Evolutionary conservation across 441 rosid species (phyloP).

Genomic region (Populus hybrid): DNA sequence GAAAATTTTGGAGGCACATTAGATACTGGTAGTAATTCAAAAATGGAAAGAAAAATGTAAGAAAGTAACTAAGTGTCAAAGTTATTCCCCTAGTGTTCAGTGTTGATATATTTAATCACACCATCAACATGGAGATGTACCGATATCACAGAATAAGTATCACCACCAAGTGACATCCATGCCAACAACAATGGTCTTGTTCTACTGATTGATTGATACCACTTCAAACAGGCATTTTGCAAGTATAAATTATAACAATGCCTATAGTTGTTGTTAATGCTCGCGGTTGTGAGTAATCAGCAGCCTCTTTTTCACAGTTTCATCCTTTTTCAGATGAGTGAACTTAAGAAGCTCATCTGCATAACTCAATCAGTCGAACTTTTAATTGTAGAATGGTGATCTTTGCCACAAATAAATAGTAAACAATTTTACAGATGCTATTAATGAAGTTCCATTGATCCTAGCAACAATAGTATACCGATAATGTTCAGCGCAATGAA

Average conservation of each 20-base stretch:
- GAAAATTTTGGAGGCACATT: neutral
- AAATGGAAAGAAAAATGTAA: neutral
- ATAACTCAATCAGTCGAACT: neutral
- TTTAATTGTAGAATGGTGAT: neutral
- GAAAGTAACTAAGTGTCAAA: neutral
- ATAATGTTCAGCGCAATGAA: neutral
- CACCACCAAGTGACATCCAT: neutral
- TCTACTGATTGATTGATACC: neutral
- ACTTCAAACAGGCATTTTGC: neutral
- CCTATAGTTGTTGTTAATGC: neutral
- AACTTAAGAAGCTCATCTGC: neutral
- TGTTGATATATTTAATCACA: neutral
- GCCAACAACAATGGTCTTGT: neutral
- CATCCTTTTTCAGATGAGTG: neutral
- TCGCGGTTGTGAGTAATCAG: neutral
- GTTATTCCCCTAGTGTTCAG: neutral
- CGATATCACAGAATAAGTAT: neutral
- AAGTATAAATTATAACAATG: neutral
- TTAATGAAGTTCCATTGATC: neutral
- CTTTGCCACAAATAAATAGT: neutral
- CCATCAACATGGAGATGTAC: neutral
- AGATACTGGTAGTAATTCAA: neutral
- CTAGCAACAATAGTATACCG: neutral
- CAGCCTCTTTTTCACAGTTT: neutral
- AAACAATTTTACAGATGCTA: neutral